Evolutionary conservation across 2,329 filamentous ascomycete species (phyloP).

Genomic region (Tolypocladium amazonense): DNA sequence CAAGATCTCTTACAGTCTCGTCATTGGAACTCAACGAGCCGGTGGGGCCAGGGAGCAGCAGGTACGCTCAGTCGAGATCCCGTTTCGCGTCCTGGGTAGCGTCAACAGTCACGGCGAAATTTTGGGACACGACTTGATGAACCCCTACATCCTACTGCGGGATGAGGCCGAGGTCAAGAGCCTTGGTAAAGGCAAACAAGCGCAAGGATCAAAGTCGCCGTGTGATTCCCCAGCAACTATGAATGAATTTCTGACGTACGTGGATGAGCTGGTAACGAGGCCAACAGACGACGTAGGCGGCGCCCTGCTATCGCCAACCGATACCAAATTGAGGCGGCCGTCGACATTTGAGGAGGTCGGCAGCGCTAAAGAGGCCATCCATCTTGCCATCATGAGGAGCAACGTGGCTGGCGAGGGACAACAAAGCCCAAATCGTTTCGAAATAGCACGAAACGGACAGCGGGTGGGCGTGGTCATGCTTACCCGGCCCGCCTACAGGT

Average conservation of each 20-base stretch:
- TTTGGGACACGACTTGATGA: slow-evolving; percentile 88
- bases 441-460: slow-evolving; percentile 85
- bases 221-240: slow-evolving; percentile 28
- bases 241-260: slow-evolving; percentile 65
- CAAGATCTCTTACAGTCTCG: slow-evolving; percentile 83
- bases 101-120: slow-evolving; percentile 84
- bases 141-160: slow-evolving; percentile 78
- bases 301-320: slow-evolving; percentile 64
- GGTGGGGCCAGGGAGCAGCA: slow-evolving; percentile 70
- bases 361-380: slow-evolving; percentile 75
- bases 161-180: slow-evolving; percentile 64
- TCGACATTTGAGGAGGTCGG: slow-evolving; percentile 45
- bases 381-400: slow-evolving; percentile 79
- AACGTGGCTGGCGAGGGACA: slow-evolving; percentile 57
- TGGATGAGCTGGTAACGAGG: slow-evolving; percentile 60
- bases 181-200: slow-evolving; percentile 13
- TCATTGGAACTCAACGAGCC: slow-evolving; percentile 83
- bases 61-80: slow-evolving; percentile 82
- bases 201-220: slow-evolving; percentile 15
- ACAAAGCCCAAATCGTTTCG: slow-evolving; percentile 84
- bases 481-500: slow-evolving; percentile 74
- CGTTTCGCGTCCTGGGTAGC: slow-evolving; percentile 86
- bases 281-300: slow-evolving; percentile 41
- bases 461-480: slow-evolving; percentile 87
- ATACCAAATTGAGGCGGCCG: slow-evolving; percentile 42